Evolutionary conservation across 495 filamentous ascomycete genomes (phyloP), one percentile per base, ranked within the genome.

Genomic region (Tuber umbilicatum): DNA sequence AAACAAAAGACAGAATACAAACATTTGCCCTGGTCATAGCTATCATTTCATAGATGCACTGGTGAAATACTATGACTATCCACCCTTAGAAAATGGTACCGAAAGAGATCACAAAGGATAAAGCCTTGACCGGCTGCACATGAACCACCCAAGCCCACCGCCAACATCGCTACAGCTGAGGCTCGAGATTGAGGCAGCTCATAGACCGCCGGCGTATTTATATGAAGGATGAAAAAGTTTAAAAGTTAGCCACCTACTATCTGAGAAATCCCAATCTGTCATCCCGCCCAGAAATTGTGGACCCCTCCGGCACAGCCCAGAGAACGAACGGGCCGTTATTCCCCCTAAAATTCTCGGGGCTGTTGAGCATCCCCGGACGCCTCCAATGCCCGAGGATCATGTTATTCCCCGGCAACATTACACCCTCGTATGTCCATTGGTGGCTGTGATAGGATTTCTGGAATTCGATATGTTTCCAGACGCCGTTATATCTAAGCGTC

Each of bases 321-420:
- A 79, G 72, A n/a, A 74, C n/a, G 45, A 78, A 79, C 17, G 75
- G 55, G 69, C 77, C 75, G 47, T 68, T 47, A 39, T 35, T 47
- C n/a, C 50, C 45, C 71, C 21, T 72, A 23, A 31, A 68, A 68
- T 60, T 60, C 21, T 50, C 47, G 1, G 50, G n/a, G n/a, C 50
- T 60, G 9, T 60, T 60, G 50, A 60, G n/a, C 1, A n/a, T 60
- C n/a, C n/a, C 50, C 10, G n/a, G 12, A 69, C n/a, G 35, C 35
- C 50, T 72, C 75, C 71, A 78, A 42, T 78, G 69, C 6, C 77
- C 77, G 5, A 79, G 69, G 7, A 78, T 79, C 71, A 79, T 79
- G 27, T 79, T 79, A 21, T 79, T 78, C 3, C 77, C 77, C 23
- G 77, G 77, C 39, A 79, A 40, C 71, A 79, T 78, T 12, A 78